These are phyloP conservation scores for Helianthus annuus DNA, from an alignment of 129 eudicot genomes.

Conservation along the genomic window DNA sequence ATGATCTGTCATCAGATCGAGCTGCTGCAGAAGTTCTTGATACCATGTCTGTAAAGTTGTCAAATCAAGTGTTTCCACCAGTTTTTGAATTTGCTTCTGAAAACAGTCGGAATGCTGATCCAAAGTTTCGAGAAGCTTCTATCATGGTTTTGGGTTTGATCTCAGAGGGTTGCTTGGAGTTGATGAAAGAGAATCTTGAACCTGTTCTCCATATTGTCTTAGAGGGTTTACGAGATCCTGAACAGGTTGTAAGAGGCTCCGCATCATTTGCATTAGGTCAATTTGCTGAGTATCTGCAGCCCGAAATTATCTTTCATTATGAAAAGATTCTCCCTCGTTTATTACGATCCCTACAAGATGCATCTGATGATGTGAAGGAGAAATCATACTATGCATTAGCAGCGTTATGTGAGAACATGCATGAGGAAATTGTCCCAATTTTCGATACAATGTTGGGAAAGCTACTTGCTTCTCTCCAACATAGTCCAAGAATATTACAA, in stretches of 20 bases:
- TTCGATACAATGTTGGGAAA: conserved; percentile 81
- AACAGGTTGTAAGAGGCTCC: conserved; percentile 92
- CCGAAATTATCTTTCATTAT: conserved; percentile 80
- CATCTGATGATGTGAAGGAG: conserved; percentile 93
- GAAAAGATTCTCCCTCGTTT: conserved; percentile 78
- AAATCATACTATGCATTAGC: conserved; percentile 96
- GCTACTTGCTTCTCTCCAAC: conserved; percentile 69
- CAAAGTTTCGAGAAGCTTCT: conserved; percentile 87
- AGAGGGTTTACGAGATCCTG: conserved; percentile 87
- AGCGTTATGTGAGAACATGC: conserved; percentile 94
- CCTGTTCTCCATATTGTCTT: conserved; percentile 69
- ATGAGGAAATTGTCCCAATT: conserved; percentile 77
- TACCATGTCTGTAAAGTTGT: conserved; percentile 77
- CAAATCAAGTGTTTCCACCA: conserved; percentile 73
- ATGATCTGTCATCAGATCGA: conserved; percentile 93
- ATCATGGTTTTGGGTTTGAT: conserved; percentile 77
- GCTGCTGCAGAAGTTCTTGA: conserved; percentile 95
- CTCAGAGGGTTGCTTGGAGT: conserved; percentile 84
- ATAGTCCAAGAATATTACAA: conserved; percentile 75
- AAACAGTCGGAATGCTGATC: conserved; percentile 65
- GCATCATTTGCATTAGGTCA: conserved; percentile 91
- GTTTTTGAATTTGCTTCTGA: conserved; percentile 79
- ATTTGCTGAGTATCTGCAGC: conserved; percentile 88
- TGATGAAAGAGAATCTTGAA: conserved; percentile 76
- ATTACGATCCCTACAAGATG: conserved; percentile 72